phyloP scores from a whole-genome alignment of 805 yeast species.

The Diddensiella transvaalensis region DNA sequence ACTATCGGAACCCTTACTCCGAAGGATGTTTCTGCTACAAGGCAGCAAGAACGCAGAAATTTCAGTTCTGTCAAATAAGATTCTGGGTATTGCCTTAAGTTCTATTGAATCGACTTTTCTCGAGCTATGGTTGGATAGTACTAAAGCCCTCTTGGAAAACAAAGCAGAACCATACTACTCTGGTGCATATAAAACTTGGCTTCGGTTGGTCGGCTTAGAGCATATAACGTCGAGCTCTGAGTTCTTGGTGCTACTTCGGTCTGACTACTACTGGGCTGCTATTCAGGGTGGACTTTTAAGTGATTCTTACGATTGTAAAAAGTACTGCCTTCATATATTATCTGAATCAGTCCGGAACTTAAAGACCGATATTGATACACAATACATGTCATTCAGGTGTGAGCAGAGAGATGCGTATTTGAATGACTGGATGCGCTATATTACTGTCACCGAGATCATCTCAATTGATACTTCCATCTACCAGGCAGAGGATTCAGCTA shows the following conservation, averaged over 20 bases:
- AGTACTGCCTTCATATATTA: constrained; percentile 62
- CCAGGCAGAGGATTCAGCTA: constrained; percentile 74
- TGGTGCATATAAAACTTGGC: constrained; percentile 22
- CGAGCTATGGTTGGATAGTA: neutral
- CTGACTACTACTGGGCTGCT: constrained; percentile 48
- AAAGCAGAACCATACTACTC: constrained; percentile 6
- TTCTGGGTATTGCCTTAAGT: neutral
- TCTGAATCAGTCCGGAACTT: constrained; percentile 52
- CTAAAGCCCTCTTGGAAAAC: neutral
- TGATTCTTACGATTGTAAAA: constrained; percentile 61
- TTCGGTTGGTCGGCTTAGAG: constrained; percentile 16
- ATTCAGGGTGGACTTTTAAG: constrained; percentile 57
- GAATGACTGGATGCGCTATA: constrained; percentile 65
- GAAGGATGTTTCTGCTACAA: constrained; percentile 3
- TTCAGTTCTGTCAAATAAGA: constrained; percentile 5
- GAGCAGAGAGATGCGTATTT: constrained; percentile 32
- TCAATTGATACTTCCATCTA: constrained; percentile 84
- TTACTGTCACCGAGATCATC: constrained; percentile 72
- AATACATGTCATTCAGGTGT: constrained; percentile 46
- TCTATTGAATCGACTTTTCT: neutral
- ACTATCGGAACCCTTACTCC: no score
- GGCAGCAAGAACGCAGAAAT: neutral
- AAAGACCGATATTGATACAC: constrained; percentile 32
- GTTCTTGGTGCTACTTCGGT: constrained; percentile 16
- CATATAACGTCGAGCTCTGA: neutral